Conservation (phyloP, 2,329 filamentous ascomycete species). For the Ambrosiella cleistominuta region DNA sequence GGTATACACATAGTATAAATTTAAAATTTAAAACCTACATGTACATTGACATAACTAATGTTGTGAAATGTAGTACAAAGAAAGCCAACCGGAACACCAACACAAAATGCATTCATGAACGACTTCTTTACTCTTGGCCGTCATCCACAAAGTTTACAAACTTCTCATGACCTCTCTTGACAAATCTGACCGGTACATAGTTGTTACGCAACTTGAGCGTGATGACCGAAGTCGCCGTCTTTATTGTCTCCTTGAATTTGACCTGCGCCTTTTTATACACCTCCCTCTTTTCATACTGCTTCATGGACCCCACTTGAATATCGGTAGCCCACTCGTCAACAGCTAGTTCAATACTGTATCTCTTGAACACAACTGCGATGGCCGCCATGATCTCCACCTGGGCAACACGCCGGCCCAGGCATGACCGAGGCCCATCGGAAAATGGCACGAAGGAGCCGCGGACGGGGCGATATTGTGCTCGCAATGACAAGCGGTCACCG, state of each 20-base stretch:
- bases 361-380: slow-evolving; percentile 36
- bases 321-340: slow-evolving; percentile 41
- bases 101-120: neutral
- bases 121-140: neutral
- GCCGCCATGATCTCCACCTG: slow-evolving; percentile 40
- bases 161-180: slow-evolving; percentile 50
- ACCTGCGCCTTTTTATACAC: slow-evolving; percentile 45
- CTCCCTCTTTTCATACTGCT: slow-evolving; percentile 25
- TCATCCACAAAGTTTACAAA: slow-evolving; percentile 31
- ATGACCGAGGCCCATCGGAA: slow-evolving; percentile 38
- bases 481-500: slow-evolving; percentile 41
- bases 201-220: slow-evolving; percentile 51
- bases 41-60: neutral
- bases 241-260: slow-evolving; percentile 34
- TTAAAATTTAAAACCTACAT: neutral
- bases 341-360: slow-evolving; percentile 52
- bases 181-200: slow-evolving; percentile 48
- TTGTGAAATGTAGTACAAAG: neutral
- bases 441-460: slow-evolving; percentile 42
- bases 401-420: slow-evolving; percentile 39
- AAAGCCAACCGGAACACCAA: neutral
- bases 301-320: slow-evolving; percentile 36
- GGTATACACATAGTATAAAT: neutral
- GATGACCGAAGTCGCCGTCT: slow-evolving; percentile 41
- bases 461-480: slow-evolving; percentile 40